A percentile compares a stretch with the other conserved stretches of the same genome.
phyloP scores from a whole-genome alignment of 164 flowering plant species.

The Annona squamosa region DNA sequence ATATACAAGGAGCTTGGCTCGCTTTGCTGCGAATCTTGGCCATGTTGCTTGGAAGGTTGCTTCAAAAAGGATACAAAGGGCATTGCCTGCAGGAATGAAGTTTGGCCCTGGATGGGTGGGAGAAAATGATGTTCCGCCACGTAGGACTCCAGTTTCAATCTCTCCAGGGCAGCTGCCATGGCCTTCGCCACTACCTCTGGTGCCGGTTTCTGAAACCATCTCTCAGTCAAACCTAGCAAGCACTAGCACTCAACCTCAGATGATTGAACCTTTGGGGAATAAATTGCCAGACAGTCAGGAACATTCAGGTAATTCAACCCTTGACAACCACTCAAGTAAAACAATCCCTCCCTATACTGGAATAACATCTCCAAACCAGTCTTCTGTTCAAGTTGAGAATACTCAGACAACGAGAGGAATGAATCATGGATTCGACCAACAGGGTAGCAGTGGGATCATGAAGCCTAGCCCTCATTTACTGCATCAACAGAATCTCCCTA shows the following conservation, averaged over 20 bases:
- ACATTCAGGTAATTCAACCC: conserved; percentile 4
- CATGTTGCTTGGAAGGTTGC: conserved; percentile 74
- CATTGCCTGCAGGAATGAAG: conserved; percentile 49
- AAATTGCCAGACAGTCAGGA: conserved; percentile 20
- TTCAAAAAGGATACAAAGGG: conserved; percentile 49
- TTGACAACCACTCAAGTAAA: conserved; percentile 19
- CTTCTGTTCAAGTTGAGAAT: conserved; percentile 15
- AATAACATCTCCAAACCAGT: conserved; percentile 9
- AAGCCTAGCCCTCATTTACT: conserved; percentile 19
- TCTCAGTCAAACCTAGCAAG: conserved; percentile 12
- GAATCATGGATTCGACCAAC: conserved; percentile 18
- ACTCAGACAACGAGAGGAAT: conserved; percentile 17
- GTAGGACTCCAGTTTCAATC: conserved; percentile 2
- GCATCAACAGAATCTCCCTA: conserved; percentile 19
- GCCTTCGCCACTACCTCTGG: conserved; percentile 6
- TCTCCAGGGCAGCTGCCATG: conserved; percentile 1
- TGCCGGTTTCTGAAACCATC: conserved; percentile 8
- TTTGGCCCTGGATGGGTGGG: conserved; percentile 70
- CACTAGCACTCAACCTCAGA: conserved; percentile 5
- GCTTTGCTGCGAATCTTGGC: conserved; percentile 81
- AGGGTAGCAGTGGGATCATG: conserved; percentile 7
- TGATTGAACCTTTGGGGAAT: conserved; percentile 16
- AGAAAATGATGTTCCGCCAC: conserved; percentile 28
- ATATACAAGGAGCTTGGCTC: conserved; percentile 77
- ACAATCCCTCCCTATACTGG: conserved; percentile 8